Evolutionary conservation across 108 stramenopile genomes (phyloP).

Genomic region (Nitzschia inconspicua): DNA sequence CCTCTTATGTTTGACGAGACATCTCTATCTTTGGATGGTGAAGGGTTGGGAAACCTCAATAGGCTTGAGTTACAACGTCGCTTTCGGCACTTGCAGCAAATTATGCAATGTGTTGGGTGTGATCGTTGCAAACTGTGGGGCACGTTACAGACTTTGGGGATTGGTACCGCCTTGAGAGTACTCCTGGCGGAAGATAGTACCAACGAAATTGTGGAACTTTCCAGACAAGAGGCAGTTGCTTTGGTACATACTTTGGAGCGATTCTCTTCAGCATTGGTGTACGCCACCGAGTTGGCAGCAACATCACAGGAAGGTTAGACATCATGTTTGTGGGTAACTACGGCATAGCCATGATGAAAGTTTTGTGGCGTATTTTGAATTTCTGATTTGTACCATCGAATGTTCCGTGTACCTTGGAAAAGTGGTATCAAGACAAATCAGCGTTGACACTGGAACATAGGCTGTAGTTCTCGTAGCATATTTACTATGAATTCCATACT

Average conservation of each 20-base stretch:
- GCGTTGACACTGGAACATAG: no score
- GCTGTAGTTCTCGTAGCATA: no score
- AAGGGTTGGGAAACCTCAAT: neutral
- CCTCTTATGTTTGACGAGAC: neutral
- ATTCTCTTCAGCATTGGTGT: neutral
- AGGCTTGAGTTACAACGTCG: slow-evolving; percentile 3
- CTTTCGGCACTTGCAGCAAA: neutral
- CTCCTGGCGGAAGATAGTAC: neutral
- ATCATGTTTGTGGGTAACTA: no score
- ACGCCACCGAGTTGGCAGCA: slow-evolving; percentile 1
- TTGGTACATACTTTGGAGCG: slow-evolving; percentile 9
- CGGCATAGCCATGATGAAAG: no score
- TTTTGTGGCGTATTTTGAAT: no score
- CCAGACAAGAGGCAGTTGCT: slow-evolving; percentile 11
- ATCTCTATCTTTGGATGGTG: neutral
- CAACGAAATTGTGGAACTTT: neutral
- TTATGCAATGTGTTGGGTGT: slow-evolving; percentile 10
- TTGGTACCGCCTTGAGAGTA: neutral
- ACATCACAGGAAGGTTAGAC: no score
- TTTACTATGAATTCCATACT: no score
- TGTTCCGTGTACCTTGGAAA: no score
- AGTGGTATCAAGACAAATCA: no score
- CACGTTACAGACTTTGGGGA: slow-evolving; percentile 5
- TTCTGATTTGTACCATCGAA: no score
- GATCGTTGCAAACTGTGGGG: slow-evolving; percentile 14